A percentile compares a stretch with the other conserved stretches of the same genome.
These are phyloP conservation scores for Galerina sulciceps DNA, from an alignment of 768 basidiomycete species.

Conservation along the genomic window DNA sequence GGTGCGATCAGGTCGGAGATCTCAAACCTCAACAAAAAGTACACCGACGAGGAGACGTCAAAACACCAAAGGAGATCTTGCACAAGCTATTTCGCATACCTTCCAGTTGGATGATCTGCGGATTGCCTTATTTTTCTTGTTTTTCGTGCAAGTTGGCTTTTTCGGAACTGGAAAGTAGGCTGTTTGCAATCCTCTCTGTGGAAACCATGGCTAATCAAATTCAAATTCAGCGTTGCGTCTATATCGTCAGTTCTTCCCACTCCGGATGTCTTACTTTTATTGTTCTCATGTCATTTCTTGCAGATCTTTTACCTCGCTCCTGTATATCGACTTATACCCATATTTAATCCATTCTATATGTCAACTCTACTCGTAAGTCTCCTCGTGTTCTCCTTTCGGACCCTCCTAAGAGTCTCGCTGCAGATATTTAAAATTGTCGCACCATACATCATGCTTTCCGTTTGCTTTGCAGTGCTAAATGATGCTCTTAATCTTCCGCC, in stretches of 20 bases:
- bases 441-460: slow-evolving; percentile 79
- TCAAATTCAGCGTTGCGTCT: slow-evolving; percentile 65
- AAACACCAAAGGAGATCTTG: slow-evolving; percentile 13
- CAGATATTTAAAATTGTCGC: slow-evolving; percentile 84
- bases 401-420: neutral
- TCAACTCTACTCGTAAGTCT: slow-evolving; percentile 62
- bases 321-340: slow-evolving; percentile 84
- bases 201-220: slow-evolving; percentile 3
- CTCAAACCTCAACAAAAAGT: neutral
- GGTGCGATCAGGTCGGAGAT: slow-evolving; percentile 20
- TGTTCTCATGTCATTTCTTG: neutral
- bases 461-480: slow-evolving; percentile 71
- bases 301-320: slow-evolving; percentile 85
- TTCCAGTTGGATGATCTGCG: slow-evolving; percentile 67
- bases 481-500: slow-evolving; percentile 70
- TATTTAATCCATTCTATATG: slow-evolving; percentile 89
- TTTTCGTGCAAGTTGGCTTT: slow-evolving; percentile 87
- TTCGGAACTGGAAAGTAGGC: slow-evolving; percentile 86
- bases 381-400: neutral
- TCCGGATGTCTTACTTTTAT: neutral
- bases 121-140: slow-evolving; percentile 81
- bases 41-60: neutral
- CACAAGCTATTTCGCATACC: slow-evolving; percentile 32
- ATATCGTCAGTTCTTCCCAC: slow-evolving; percentile 61
- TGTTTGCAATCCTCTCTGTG: neutral